Conservation (phyloP, 495 filamentous ascomycete genomes). For the Penicillium paradoxum region DNA sequence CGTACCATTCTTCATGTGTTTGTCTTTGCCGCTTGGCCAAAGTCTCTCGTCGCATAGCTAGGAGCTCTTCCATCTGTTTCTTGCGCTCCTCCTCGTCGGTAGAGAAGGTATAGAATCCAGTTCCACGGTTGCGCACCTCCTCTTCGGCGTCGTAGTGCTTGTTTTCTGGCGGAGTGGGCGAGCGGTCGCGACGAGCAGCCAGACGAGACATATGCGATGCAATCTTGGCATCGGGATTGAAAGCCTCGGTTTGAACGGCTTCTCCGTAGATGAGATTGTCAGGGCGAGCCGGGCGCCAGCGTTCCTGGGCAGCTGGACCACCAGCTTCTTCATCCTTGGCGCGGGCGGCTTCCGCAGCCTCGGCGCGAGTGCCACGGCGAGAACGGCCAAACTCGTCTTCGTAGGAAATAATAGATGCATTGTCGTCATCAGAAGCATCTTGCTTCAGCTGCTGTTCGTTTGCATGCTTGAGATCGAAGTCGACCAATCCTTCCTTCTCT, state of each 20-base stretch:
- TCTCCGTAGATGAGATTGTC: slow-evolving; percentile 75
- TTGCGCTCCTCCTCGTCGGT: slow-evolving; percentile 58
- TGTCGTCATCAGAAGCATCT: slow-evolving; percentile 37
- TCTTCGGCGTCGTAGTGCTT: slow-evolving; percentile 77
- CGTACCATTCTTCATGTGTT: no score
- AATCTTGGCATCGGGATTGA: slow-evolving; percentile 59
- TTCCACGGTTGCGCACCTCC: slow-evolving; percentile 82
- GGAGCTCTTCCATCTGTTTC: slow-evolving; percentile 72
- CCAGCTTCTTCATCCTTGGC: slow-evolving; percentile 37
- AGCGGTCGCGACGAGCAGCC: slow-evolving; percentile 67
- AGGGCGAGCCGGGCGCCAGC: slow-evolving; percentile 59
- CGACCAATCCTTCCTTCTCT: slow-evolving; percentile 60
- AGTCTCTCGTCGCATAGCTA: slow-evolving; percentile 61
- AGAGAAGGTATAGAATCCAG: slow-evolving; percentile 85
- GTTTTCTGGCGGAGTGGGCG: slow-evolving; percentile 68
- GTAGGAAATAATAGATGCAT: slow-evolving; percentile 68
- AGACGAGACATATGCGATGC: slow-evolving; percentile 64
- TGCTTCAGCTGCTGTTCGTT: slow-evolving; percentile 49
- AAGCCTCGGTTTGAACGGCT: slow-evolving; percentile 74
- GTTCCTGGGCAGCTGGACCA: slow-evolving; percentile 39
- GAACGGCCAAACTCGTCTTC: slow-evolving; percentile 86
- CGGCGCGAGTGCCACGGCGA: slow-evolving; percentile 57
- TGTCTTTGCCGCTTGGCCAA: slow-evolving; percentile 54
- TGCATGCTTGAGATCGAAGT: slow-evolving; percentile 94
- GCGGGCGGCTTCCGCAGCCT: slow-evolving; percentile 54